Percentiles rank a stretch among this genome's conserved stretches.
Evolutionary conservation across 495 filamentous ascomycete species (phyloP).

Genomic region (Aspergillus nanangensis): DNA sequence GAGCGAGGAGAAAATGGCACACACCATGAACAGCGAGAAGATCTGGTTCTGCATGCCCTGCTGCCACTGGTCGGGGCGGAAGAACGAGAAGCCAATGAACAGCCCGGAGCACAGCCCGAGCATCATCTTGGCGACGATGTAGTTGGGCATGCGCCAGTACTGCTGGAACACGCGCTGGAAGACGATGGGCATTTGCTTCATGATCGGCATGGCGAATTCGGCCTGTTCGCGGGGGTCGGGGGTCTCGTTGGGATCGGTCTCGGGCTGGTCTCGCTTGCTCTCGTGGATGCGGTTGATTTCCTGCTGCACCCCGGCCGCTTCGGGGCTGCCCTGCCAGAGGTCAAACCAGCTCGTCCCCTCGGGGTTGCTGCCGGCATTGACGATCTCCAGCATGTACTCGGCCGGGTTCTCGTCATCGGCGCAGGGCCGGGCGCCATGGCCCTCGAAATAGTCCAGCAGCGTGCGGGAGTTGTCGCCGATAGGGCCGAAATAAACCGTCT

Average conservation of each 20-base stretch:
- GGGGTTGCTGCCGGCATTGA: constrained; percentile 28
- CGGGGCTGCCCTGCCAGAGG: constrained; percentile 66
- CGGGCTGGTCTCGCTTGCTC: constrained; percentile 37
- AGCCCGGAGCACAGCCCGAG: constrained; percentile 34
- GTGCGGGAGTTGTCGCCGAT: constrained; percentile 70
- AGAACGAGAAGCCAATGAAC: constrained; percentile 63
- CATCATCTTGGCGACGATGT: constrained; percentile 31
- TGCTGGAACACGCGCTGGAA: constrained; percentile 41
- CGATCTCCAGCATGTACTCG: constrained; percentile 88
- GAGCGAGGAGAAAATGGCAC: constrained; percentile 49
- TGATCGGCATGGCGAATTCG: constrained; percentile 49
- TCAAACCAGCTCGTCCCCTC: constrained; percentile 65
- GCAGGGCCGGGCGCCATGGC: constrained; percentile 63
- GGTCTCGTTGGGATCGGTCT: constrained; percentile 26
- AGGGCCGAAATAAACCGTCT: constrained; percentile 82
- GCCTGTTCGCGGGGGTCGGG: constrained; percentile 6
- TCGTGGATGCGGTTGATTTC: constrained; percentile 63
- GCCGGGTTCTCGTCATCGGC: constrained; percentile 69
- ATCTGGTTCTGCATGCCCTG: constrained; percentile 49
- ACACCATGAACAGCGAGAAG: constrained; percentile 59
- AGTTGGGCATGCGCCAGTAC: constrained; percentile 52
- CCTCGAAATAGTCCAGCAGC: constrained; percentile 72
- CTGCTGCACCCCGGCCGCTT: constrained; percentile 57
- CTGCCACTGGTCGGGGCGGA: constrained; percentile 35
- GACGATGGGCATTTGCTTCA: constrained; percentile 41